phyloP scores from a whole-genome alignment of 768 basidiomycete species.

The Pulveroboletus sp. region DNA sequence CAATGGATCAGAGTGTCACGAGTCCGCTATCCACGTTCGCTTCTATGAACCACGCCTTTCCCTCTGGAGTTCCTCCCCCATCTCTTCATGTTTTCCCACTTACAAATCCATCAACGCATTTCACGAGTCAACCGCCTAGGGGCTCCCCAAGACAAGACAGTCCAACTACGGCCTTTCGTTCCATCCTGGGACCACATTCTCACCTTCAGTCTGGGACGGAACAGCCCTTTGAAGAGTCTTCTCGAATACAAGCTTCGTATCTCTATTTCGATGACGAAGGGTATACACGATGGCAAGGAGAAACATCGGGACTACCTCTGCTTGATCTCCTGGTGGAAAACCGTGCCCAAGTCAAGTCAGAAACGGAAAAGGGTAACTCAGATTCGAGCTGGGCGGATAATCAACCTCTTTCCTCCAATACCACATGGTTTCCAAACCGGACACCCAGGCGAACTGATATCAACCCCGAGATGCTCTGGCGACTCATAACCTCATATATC shows the following conservation, averaged over 20 bases:
- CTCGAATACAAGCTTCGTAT: constrained; percentile 71
- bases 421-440: constrained; percentile 82
- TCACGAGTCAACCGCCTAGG: constrained; percentile 45
- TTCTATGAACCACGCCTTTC: constrained; percentile 39
- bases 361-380: constrained; percentile 28
- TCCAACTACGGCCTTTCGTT: constrained; percentile 39
- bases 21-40: constrained; percentile 38
- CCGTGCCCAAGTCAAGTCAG: constrained; percentile 42
- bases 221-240: constrained; percentile 52
- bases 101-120: constrained; percentile 77
- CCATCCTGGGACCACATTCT: constrained; percentile 38
- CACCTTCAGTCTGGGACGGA: constrained; percentile 32
- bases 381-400: constrained; percentile 30
- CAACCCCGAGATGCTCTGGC: constrained; percentile 86
- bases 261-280: constrained; percentile 87
- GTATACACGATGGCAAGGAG: constrained; percentile 86
- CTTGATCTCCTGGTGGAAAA: constrained; percentile 79
- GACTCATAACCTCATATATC: constrained; percentile 80
- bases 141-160: constrained; percentile 45
- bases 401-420: constrained; percentile 33
- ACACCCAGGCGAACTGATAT: constrained; percentile 68
- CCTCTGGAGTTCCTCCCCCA: constrained; percentile 69
- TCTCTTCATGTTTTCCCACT: constrained; percentile 75
- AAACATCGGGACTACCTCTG: constrained; percentile 87
- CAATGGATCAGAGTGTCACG: constrained; percentile 29